Percentiles rank a stretch among this genome's conserved stretches.
Evolutionary conservation across 345 rosid genomes (phyloP).

Genomic region (Melaleuca alternifolia): DNA sequence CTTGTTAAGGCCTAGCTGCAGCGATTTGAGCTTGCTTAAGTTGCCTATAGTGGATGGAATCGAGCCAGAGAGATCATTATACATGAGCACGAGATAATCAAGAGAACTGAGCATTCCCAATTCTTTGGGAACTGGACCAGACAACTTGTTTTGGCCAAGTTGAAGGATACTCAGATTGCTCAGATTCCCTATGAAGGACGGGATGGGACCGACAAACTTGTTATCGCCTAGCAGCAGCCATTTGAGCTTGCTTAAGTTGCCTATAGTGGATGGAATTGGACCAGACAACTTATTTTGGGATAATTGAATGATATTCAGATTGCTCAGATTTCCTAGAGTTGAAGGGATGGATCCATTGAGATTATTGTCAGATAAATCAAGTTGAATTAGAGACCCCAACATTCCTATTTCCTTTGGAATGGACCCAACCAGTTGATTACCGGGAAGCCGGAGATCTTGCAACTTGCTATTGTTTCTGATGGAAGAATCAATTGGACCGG

Average conservation of each 20-base stretch:
- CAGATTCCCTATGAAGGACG: neutral
- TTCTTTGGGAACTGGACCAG: neutral
- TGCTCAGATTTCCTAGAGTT: neutral
- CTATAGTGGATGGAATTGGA: no score
- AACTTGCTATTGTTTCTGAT: neutral
- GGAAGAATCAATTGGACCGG: neutral
- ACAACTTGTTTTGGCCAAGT: neutral
- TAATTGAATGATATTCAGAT: fast-evolving
- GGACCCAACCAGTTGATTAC: neutral
- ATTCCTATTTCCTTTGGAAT: neutral
- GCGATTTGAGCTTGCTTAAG: neutral
- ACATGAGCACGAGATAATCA: neutral
- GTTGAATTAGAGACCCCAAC: neutral
- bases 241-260: no score
- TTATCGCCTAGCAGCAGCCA: no score
- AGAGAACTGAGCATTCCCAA: neutral
- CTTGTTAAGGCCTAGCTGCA: neutral
- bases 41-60: neutral
- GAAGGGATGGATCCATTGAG: neutral
- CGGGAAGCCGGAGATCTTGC: fast-evolving
- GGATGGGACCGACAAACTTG: no score
- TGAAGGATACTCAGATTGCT: neutral
- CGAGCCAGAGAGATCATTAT: neutral
- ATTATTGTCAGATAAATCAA: fast-evolving
- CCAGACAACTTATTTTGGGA: no score